phyloP scores from a whole-genome alignment of 2,329 filamentous ascomycete genomes.

The Colletotrichum musae region DNA sequence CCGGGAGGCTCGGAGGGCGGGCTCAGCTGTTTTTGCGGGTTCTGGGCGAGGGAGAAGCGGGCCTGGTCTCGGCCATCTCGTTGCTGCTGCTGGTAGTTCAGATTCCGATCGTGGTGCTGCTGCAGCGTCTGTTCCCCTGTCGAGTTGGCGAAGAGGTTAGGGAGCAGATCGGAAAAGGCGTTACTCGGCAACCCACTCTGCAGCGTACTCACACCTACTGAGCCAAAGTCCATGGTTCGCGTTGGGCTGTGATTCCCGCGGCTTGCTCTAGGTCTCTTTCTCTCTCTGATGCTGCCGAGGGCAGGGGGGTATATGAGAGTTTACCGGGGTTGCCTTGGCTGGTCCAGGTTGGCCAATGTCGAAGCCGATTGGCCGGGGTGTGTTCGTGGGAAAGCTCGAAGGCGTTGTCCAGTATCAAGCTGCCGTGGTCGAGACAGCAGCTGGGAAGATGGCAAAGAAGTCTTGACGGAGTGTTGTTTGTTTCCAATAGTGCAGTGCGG shows the following conservation, averaged over 20 bases:
- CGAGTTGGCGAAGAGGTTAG: neutral
- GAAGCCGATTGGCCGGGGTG: no score
- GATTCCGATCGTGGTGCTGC: neutral
- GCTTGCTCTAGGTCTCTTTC: neutral
- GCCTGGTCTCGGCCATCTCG: neutral
- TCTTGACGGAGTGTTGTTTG: no score
- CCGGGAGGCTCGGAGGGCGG: no score
- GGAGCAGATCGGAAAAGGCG: neutral
- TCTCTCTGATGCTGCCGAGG: neutral
- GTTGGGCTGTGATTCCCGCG: neutral
- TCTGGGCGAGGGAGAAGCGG: no score
- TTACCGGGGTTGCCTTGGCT: constrained; percentile 2
- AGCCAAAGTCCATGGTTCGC: constrained; percentile 12
- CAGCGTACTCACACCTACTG: constrained; percentile 8
- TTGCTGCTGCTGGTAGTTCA: constrained; percentile 2
- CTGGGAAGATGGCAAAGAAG: no score
- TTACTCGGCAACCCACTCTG: constrained; percentile 26
- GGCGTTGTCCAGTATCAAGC: no score
- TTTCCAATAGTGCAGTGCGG: no score
- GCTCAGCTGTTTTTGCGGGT: neutral
- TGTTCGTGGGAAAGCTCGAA: no score
- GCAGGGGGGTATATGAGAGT: neutral
- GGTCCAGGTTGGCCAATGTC: no score
- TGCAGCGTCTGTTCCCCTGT: neutral
- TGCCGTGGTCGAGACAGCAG: no score